Evolutionary conservation across 306 rosid species (phyloP), one percentile per base, ranked within the genome.

Genomic region (Ziziphus jujuba): DNA sequence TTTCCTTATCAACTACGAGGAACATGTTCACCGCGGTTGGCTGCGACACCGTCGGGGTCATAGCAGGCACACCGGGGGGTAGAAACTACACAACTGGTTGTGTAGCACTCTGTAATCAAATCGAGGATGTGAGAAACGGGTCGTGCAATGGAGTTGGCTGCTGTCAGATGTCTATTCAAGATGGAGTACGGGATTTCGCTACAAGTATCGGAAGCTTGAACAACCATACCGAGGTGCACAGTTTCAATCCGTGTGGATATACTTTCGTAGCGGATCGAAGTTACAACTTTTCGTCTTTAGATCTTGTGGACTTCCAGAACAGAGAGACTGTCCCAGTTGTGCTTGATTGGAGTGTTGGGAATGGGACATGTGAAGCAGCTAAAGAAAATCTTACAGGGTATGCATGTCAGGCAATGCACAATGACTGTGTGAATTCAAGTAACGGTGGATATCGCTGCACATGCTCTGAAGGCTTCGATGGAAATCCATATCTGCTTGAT

Each of bases 371-470:
- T 20, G 5, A 19, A 14, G 38, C 54, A 51, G 72, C 72, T 17
- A 8, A 65, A 53, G 21, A 5, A 34, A 25, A 25, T 7, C 9
- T 3, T 5, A 6, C 7, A 1, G 24, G 21, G 3, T 54, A 20
- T n/a, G 56, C 56, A 6, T 67, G 72, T 28, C 8, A 15, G 14
- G 56, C 38, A 1, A 28, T 24, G 6, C 13, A 69, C 3, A 68
- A 66, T 24, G 4, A 9, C 0, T 62, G 75, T 19, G 2, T 11
- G 8, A 0, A 49, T 16, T 44, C 75, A 2, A 7, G 2, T 2
- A 22, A 9, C 9, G 62, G 71, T 17, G 75, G 80, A 0, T 70
- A 63, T 24, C 23, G 25, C 17, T 76, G 75, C 57, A 63, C 49
- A 0, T 76, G 80, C 63, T 25, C 13, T 3, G 1, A 5, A 5